Evolutionary conservation across 768 basidiomycete genomes (phyloP), one percentile per base, ranked within the genome.

Genomic region (Amanita phalloides): DNA sequence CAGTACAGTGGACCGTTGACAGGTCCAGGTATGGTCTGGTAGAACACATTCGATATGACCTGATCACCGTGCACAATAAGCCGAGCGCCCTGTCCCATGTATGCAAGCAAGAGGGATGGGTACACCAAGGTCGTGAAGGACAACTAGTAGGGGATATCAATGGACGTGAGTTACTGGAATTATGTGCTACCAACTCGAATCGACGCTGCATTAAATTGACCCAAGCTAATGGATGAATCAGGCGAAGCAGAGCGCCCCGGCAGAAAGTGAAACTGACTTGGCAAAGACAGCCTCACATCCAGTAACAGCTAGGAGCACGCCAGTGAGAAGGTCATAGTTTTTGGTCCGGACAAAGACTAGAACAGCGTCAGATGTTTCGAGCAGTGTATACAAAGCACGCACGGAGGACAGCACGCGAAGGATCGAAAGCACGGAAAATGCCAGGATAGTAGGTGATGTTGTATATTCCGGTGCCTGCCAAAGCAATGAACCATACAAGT

Each of bases 231-330:
- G 39, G 4, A 41, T 9, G 4, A 49, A 48, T 39, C 41, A 39
- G 49, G 49, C 37, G 17, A 14, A 47, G 23, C 20, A 10, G 20
- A 13, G 20, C 23, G 0, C 13, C 17, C 38, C 25, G 7, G 5
- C 26, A 20, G 13, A 4, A 8, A 37, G 21, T 33, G 25, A 17
- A 21, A 66, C 74, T 26, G 43, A 82, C 81, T 83, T 82, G 7
- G 82, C 81, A 62, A 82, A 82, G 47, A 82, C 65, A 0, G 81
- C 81, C 60, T 86, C 84, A 57, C 76, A 81, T 0, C 85, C 85
- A 0, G 85, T 87, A 13, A 86, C 55, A 1, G 78, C 74, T 1
- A 87, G 74, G 3, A 87, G 66, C 1, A 86, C 72, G 36, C 83
- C 84, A 6, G 79, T 71, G 0, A 87, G 72, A 5, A 77, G 61